A percentile compares a stretch with the other conserved stretches of the same genome.
These are phyloP conservation scores for Apiotrichum gamsii DNA, from an alignment of 1,284 basidiomycete species.

Conservation along the genomic window DNA sequence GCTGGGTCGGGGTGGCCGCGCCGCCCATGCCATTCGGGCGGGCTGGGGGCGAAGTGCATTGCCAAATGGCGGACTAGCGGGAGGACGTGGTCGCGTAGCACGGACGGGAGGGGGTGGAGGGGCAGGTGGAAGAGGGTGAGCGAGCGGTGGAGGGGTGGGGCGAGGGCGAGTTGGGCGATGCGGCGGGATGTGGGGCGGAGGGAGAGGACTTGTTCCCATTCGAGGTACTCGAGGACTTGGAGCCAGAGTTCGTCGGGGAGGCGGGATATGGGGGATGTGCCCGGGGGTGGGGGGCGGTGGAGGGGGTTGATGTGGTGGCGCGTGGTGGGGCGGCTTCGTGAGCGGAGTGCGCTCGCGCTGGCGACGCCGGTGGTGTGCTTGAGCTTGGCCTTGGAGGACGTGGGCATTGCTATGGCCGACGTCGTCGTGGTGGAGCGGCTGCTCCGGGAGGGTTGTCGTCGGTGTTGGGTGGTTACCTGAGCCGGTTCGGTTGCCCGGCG, in stretches of 20 bases:
- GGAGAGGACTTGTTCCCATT: constrained; percentile 20
- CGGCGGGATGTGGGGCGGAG: constrained; percentile 15
- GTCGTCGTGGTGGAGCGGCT: too few species aligned
- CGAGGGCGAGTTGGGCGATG: constrained; percentile 14
- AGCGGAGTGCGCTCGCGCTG: too few species aligned
- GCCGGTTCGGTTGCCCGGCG: too few species aligned
- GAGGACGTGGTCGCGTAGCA: constrained; percentile 16
- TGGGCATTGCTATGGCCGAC: too few species aligned
- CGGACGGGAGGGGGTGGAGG: constrained; percentile 4
- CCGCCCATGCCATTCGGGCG: background rate
- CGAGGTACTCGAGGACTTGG: constrained; percentile 22
- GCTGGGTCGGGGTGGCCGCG: background rate
- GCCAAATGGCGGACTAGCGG: constrained; percentile 22
- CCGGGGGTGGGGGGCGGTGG: constrained; percentile 2
- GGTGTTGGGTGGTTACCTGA: too few species aligned
- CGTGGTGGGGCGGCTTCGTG: too few species aligned
- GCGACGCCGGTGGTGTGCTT: too few species aligned
- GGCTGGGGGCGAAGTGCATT: constrained; percentile 23
- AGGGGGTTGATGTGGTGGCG: too few species aligned
- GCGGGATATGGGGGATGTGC: constrained; percentile 15
- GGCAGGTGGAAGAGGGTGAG: constrained; percentile 22
- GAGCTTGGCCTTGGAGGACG: too few species aligned
- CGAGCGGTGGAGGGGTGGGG: constrained; percentile 21
- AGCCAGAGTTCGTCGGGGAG: constrained; percentile 33
- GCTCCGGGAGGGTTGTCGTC: too few species aligned